Percentiles rank a stretch among this genome's conserved stretches.
Evolutionary conservation across 345 rosid species (phyloP).

Genomic region (Odontarrhena argentea): DNA sequence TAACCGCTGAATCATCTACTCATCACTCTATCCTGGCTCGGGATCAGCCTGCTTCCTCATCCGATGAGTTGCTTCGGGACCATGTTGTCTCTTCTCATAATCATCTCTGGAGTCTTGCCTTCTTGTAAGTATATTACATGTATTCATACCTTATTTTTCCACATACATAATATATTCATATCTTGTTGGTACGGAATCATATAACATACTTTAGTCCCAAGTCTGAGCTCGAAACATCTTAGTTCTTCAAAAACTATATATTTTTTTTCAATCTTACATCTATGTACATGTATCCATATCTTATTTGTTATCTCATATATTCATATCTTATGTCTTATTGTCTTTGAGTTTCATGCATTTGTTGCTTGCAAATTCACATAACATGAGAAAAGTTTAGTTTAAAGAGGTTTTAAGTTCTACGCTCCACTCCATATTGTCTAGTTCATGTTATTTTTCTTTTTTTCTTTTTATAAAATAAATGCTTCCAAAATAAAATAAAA

Average conservation of each 20-base stretch:
- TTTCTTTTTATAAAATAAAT: neutral
- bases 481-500: slow-evolving; percentile 13
- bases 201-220: neutral
- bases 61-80: slow-evolving; percentile 57
- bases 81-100: slow-evolving; percentile 52
- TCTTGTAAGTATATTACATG: slow-evolving; percentile 54
- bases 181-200: too few relatives aligned
- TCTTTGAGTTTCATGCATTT: neutral
- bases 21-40: slow-evolving; percentile 37
- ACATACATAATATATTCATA: too few relatives aligned
- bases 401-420: neutral
- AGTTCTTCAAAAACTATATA: too few relatives aligned
- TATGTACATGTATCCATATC: too few relatives aligned
- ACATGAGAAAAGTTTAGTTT: slow-evolving; percentile 13
- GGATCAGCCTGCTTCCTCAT: slow-evolving; percentile 42
- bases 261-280: too few relatives aligned
- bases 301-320: too few relatives aligned
- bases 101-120: slow-evolving; percentile 67
- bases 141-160: neutral
- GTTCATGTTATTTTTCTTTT: neutral
- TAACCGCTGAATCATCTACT: slow-evolving; percentile 57
- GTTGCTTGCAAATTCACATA: slow-evolving; percentile 15
- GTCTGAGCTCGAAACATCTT: too few relatives aligned
- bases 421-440: slow-evolving; percentile 18
- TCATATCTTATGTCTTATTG: too few relatives aligned